Percentiles rank a stretch among this genome's conserved stretches.
Evolutionary conservation across 192 early-diverging fungal species (phyloP).

Genomic region (Funneliformis mosseae): DNA sequence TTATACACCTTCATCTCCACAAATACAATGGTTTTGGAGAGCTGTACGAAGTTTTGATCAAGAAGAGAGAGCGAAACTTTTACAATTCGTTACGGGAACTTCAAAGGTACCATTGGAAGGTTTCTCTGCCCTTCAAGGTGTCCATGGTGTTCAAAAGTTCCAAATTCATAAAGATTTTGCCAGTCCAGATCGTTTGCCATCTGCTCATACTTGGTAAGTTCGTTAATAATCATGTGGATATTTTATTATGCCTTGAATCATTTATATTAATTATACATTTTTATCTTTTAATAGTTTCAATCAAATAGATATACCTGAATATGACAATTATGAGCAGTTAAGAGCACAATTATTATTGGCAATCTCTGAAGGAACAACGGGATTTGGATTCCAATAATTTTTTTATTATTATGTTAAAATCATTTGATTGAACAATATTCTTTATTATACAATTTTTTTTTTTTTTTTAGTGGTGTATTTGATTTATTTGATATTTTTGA

Average conservation of each 20-base stretch:
- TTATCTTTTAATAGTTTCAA: constrained; percentile 75
- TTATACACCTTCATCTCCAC: constrained; percentile 81
- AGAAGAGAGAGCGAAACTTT: constrained; percentile 95
- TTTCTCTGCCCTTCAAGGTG: constrained; percentile 90
- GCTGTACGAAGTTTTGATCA: constrained; percentile 96
- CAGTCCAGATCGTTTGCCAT: constrained; percentile 83
- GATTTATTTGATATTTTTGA: too few relatives aligned
- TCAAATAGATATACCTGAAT: constrained; percentile 94
- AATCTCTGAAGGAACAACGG: constrained; percentile 90
- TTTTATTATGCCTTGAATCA: neutral
- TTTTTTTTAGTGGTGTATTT: too few relatives aligned
- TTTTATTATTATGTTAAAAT: neutral
- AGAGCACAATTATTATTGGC: constrained; percentile 81
- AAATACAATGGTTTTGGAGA: constrained; percentile 99
- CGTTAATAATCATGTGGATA: neutral
- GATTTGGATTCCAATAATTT: constrained; percentile 81
- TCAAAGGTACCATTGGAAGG: constrained; percentile 98
- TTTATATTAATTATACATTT: constrained; percentile 8
- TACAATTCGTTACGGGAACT: constrained; percentile 98
- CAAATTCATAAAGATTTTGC: constrained; percentile 98
- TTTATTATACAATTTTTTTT: neutral
- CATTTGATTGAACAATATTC: neutral
- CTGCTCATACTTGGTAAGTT: constrained; percentile 93
- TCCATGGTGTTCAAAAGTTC: constrained; percentile 95
- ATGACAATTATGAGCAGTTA: constrained; percentile 89